Evolutionary conservation across 2,329 filamentous ascomycete genomes (phyloP).

Genomic region (Cryphonectria carpinicola): DNA sequence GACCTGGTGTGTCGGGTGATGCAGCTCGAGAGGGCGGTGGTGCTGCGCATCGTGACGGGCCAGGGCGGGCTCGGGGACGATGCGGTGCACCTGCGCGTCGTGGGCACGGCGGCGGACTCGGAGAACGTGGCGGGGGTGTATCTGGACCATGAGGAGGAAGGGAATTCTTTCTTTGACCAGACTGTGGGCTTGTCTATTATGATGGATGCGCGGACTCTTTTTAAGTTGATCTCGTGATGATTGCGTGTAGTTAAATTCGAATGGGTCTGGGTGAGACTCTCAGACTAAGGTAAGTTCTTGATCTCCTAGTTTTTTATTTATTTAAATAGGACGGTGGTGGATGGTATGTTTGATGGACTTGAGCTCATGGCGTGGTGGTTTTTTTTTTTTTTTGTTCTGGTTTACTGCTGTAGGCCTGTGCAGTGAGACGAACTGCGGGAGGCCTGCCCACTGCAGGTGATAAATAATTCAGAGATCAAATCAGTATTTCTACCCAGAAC

Average conservation of each 20-base stretch:
- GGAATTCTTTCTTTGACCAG: background rate
- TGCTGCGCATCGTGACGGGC: background rate
- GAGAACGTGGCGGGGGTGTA: background rate
- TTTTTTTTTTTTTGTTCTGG: too few relatives aligned
- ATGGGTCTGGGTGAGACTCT: background rate
- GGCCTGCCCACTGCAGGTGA: background rate
- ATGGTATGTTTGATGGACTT: too few relatives aligned
- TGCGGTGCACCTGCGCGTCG: background rate
- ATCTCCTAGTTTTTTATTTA: background rate
- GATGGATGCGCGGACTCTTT: constrained; percentile 1
- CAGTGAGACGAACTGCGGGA: background rate
- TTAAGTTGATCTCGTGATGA: background rate
- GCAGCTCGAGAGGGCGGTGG: background rate
- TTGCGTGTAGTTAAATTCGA: background rate
- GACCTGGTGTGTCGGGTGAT: constrained; percentile 8
- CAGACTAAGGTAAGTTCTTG: background rate
- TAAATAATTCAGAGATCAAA: background rate
- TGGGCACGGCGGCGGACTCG: background rate
- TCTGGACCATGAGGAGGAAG: background rate
- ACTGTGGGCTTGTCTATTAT: background rate
- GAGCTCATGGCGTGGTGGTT: too few relatives aligned
- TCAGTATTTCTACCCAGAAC: background rate
- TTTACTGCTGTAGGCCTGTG: too few relatives aligned
- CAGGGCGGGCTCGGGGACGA: background rate
- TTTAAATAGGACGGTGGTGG: too few relatives aligned